Conservation (phyloP, 257 asterid genomes). For the Lithospermum erythrorhizon region DNA sequence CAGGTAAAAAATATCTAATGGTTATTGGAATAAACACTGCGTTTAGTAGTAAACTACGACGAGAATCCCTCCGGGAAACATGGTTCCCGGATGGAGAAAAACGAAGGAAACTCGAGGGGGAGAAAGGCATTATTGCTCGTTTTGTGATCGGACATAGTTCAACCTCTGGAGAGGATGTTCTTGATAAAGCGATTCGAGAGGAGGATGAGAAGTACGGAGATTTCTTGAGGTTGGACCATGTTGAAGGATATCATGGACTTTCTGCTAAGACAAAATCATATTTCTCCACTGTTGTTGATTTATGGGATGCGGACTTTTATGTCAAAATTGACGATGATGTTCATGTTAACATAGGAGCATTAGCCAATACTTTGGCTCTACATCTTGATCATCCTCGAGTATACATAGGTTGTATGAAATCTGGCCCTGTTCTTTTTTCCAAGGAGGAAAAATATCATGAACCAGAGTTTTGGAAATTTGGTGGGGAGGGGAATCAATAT, state of each 20-base stretch:
- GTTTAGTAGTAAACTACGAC: constrained; percentile 67
- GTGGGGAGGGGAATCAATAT: constrained; percentile 22
- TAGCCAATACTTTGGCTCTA: constrained; percentile 15
- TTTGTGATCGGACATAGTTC: constrained; percentile 90
- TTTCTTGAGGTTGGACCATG: constrained; percentile 71
- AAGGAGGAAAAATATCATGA: constrained; percentile 25
- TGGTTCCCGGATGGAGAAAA: constrained; percentile 83
- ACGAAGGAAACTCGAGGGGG: constrained; percentile 46
- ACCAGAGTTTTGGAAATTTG: constrained; percentile 31
- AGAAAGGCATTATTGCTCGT: constrained; percentile 71
- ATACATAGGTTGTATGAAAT: constrained; percentile 27
- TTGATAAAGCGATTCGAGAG: constrained; percentile 76
- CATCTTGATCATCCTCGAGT: constrained; percentile 19
- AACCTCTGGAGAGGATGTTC: constrained; percentile 63
- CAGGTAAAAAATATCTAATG: constrained; percentile 57
- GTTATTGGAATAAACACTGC: constrained; percentile 76
- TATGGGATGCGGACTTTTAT: constrained; percentile 75
- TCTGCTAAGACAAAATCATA: constrained; percentile 77
- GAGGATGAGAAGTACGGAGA: constrained; percentile 81
- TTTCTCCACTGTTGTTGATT: constrained; percentile 49
- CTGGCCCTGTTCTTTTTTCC: constrained; percentile 22
- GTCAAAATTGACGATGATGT: constrained; percentile 82
- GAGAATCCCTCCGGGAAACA: constrained; percentile 70
- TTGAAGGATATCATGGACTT: constrained; percentile 76
- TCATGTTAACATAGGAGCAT: constrained; percentile 62